Conservation (phyloP, 2,329 filamentous ascomycete species). For the Ophiocordyceps sinensis region DNA sequence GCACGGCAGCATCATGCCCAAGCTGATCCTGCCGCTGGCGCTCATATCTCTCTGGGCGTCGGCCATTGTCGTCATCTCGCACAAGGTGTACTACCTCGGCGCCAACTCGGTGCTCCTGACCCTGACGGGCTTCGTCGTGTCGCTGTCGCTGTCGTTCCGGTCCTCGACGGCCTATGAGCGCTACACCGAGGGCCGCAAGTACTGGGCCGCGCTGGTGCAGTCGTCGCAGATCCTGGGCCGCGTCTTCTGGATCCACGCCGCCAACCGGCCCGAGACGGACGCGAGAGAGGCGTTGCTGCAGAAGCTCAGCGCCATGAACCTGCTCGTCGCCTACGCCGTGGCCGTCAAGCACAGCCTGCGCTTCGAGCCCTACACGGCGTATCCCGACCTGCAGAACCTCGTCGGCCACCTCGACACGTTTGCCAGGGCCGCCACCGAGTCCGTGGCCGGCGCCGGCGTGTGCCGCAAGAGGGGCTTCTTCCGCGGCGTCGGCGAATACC, state of each 20-base stretch:
- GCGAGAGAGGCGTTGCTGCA: slow-evolving; percentile 53
- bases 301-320: slow-evolving; percentile 63
- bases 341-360: slow-evolving; percentile 70
- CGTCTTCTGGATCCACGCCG: slow-evolving; percentile 71
- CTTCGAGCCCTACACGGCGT: slow-evolving; percentile 68
- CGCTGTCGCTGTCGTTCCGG: slow-evolving; percentile 64
- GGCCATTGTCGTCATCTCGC: slow-evolving; percentile 42
- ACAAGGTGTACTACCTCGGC: slow-evolving; percentile 22
- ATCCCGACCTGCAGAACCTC: slow-evolving; percentile 57
- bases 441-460: slow-evolving; percentile 18
- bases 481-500: slow-evolving; percentile 55
- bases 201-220: slow-evolving; percentile 45
- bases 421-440: slow-evolving; percentile 37
- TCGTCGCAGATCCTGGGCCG: slow-evolving; percentile 57
- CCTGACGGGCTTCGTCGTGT: slow-evolving; percentile 69
- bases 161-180: slow-evolving; percentile 67
- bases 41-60: slow-evolving; percentile 53
- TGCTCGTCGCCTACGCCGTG: slow-evolving; percentile 64
- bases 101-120: slow-evolving; percentile 43
- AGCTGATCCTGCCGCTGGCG: slow-evolving; percentile 55
- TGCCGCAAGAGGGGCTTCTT: slow-evolving; percentile 32
- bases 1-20: slow-evolving; percentile 61
- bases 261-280: slow-evolving; percentile 29
- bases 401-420: slow-evolving; percentile 64
- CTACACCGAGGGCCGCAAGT: slow-evolving; percentile 49